Conservation (phyloP, 2,329 filamentous ascomycete species). For the Phialemonium atrogriseum region DNA sequence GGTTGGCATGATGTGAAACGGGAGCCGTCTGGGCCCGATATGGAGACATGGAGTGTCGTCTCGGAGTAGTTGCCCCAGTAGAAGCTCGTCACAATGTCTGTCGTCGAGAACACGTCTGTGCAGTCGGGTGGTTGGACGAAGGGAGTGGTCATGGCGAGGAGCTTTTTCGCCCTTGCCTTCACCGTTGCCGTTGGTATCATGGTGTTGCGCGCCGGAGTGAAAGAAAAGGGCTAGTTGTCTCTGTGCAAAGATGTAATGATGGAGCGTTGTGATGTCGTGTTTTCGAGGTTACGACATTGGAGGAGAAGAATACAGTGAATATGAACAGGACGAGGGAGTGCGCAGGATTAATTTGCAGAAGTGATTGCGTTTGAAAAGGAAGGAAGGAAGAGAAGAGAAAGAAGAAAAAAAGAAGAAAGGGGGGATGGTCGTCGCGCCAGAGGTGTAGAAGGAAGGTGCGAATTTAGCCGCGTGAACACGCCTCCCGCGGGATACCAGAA, state of each 20-base stretch:
- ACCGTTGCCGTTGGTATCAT: constrained; percentile 1
- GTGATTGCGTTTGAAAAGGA: too few relatives aligned
- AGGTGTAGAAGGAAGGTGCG: too few relatives aligned
- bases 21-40: constrained; percentile 3
- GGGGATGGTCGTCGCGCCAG: too few relatives aligned
- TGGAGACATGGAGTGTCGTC: neutral
- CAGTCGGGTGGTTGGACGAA: constrained; percentile 6
- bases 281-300: too few relatives aligned
- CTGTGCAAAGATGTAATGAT: neutral
- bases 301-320: neutral
- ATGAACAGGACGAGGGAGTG: neutral
- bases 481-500: too few relatives aligned
- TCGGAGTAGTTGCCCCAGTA: neutral
- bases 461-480: too few relatives aligned
- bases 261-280: too few relatives aligned
- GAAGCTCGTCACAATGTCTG: constrained; percentile 1
- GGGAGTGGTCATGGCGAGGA: constrained; percentile 5
- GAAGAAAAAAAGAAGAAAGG: too few relatives aligned
- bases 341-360: neutral
- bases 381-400: too few relatives aligned
- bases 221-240: constrained; percentile 1
- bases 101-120: constrained; percentile 4
- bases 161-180: too few relatives aligned
- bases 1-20: constrained; percentile 4
- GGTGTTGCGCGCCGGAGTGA: constrained; percentile 2